Evolutionary conservation across 345 rosid genomes (phyloP).

Genomic region (Hibiscus trionum): DNA sequence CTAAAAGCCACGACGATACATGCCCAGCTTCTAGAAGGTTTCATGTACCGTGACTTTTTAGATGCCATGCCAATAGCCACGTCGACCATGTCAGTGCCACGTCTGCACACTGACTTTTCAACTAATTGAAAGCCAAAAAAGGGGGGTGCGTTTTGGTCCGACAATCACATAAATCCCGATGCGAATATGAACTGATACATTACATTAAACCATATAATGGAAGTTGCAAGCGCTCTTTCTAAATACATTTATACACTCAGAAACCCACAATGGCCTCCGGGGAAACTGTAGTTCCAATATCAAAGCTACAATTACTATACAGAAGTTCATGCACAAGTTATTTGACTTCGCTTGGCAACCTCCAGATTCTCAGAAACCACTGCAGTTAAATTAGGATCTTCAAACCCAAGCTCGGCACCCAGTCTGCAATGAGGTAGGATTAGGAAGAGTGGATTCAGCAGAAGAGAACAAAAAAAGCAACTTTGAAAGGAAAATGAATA

Average conservation of each 20-base stretch:
- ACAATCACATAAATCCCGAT: too few relatives aligned
- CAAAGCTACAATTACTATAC: slow-evolving; percentile 30
- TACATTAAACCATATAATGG: too few relatives aligned
- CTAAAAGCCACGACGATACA: too few relatives aligned
- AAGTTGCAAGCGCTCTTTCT: neutral
- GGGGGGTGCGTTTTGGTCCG: too few relatives aligned
- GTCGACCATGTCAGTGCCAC: too few relatives aligned
- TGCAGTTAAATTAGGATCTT: slow-evolving; percentile 78
- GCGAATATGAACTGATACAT: too few relatives aligned
- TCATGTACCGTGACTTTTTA: too few relatives aligned
- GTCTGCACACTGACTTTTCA: too few relatives aligned
- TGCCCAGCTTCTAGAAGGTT: too few relatives aligned
- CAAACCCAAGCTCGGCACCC: slow-evolving; percentile 71
- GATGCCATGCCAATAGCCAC: too few relatives aligned
- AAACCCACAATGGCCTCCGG: neutral
- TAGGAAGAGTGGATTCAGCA: neutral
- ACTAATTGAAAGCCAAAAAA: too few relatives aligned
- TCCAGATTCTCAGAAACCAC: slow-evolving; percentile 75
- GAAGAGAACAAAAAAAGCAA: neutral
- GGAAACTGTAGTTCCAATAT: slow-evolving; percentile 3
- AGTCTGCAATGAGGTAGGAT: slow-evolving; percentile 35
- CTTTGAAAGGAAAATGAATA: neutral
- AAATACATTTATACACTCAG: slow-evolving; percentile 22
- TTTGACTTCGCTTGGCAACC: slow-evolving; percentile 46
- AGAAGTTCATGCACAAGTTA: slow-evolving; percentile 45